phyloP scores from a whole-genome alignment of 1,284 basidiomycete species.

The Cutaneotrichosporon daszewskae region DNA sequence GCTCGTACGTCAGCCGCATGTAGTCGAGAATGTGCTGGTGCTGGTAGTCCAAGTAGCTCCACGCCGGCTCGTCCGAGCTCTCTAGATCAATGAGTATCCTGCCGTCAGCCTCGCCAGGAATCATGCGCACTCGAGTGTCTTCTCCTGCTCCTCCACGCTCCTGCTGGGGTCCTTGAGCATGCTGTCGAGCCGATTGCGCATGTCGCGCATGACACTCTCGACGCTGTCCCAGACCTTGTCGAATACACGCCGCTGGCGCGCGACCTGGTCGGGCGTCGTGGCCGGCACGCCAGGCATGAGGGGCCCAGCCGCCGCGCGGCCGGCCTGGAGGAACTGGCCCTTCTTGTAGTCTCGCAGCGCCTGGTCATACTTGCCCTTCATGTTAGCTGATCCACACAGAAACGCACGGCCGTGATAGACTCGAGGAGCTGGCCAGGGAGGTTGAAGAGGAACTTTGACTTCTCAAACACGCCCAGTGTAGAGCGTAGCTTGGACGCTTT shows the following conservation, averaged over 20 bases:
- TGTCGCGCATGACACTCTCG: slow-evolving; percentile 89
- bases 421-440: slow-evolving; percentile 88
- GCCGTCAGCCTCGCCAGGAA: slow-evolving; percentile 1
- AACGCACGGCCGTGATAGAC: slow-evolving; percentile 59
- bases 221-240: slow-evolving; percentile 96
- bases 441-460: slow-evolving; percentile 98
- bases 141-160: slow-evolving; percentile 89
- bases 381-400: too few species aligned
- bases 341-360: slow-evolving; percentile 97
- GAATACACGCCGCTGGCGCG: slow-evolving; percentile 83
- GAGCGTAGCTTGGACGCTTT: slow-evolving; percentile 90
- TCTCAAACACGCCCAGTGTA: slow-evolving; percentile 90
- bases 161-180: slow-evolving; percentile 70
- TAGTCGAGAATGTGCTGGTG: slow-evolving; percentile 76
- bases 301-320: slow-evolving; percentile 67
- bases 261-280: slow-evolving; percentile 53
- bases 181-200: slow-evolving; percentile 70
- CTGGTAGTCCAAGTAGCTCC: slow-evolving; percentile 91
- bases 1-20: slow-evolving; percentile 64
- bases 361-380: slow-evolving; percentile 87
- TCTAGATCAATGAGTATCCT: slow-evolving; percentile 82
- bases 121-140: slow-evolving; percentile 78
- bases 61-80: slow-evolving; percentile 69
- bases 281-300: slow-evolving; percentile 55
- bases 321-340: slow-evolving; percentile 80